Evolutionary conservation across 805 yeast genomes (phyloP), one percentile per base, ranked within the genome.

Genomic region (Diddensiella caesifluorescens): DNA sequence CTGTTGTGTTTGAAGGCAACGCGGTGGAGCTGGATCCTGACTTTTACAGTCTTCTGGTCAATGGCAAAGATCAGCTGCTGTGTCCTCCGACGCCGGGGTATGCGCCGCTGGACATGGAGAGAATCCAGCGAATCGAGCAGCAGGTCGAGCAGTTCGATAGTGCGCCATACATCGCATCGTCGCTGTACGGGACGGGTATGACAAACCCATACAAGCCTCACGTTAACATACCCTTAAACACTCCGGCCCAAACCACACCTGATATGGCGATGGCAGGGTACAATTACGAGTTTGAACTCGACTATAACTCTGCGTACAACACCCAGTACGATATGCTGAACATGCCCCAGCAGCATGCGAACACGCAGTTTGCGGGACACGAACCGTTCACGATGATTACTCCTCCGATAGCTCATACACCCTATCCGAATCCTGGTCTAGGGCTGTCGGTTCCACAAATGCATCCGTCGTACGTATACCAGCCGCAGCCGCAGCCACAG

Each of bases 81-180:
- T 44, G 47, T 25, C 47, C 47, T 7, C 47, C 47, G 7, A 44
- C 47, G 6, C 47, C 47, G 12, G 34, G 36, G 7, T 25, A 29
- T 29, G 46, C 44, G 2, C 40, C 38, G n/a, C 39, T 37, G 26
- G 47, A 44, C 22, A 39, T 39, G 38, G 33, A 27, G 18, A 31
- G 47, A 3, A 44, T 44, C 21, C 22, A 23, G 16, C 21, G 34
- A 35, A 35, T 44, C 10, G 39, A 44, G 22, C 34, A 29, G 22
- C 47, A 44, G 34, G 16, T 44, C 18, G 22, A 34, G 25, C 38
- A 35, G 9, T 32, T 20, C 5, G 39, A 43, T n/a, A 27, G 29
- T 9, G 23, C 37, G 3, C 47, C 47, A n/a, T 44, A 21, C 25
- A 44, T 44, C 26, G 44, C 47, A 13, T 44, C 47, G 20, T 35